These are phyloP conservation scores for Tothia fuscella DNA, from an alignment of 2,329 filamentous ascomycete genomes.

Conservation along the genomic window DNA sequence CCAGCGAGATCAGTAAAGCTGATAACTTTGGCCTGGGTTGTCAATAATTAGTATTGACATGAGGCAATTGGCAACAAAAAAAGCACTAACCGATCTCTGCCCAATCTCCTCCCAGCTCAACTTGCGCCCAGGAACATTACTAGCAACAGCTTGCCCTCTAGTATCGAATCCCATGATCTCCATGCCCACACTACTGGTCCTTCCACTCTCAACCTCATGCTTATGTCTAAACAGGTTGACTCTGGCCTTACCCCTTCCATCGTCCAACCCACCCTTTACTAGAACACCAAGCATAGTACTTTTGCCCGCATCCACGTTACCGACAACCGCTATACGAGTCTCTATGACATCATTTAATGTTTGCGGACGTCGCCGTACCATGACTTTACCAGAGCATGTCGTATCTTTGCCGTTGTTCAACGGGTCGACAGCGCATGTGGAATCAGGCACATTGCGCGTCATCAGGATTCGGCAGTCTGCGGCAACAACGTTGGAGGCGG, in stretches of 20 bases:
- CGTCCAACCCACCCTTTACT: slow-evolving; percentile 89
- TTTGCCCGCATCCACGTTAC: slow-evolving; percentile 95
- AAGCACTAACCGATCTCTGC: slow-evolving; percentile 55
- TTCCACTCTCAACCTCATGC: slow-evolving; percentile 89
- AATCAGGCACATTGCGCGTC: slow-evolving; percentile 73
- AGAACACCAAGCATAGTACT: slow-evolving; percentile 91
- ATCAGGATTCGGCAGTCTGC: slow-evolving; percentile 74
- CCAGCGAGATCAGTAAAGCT: slow-evolving; percentile 92
- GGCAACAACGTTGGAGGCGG: slow-evolving; percentile 50
- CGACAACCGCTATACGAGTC: slow-evolving; percentile 90
- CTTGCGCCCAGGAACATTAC: slow-evolving; percentile 70
- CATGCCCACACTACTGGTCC: slow-evolving; percentile 95
- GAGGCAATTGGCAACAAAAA: slow-evolving; percentile 11
- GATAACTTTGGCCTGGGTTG: slow-evolving; percentile 69
- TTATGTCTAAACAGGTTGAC: slow-evolving; percentile 97
- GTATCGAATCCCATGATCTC: slow-evolving; percentile 98
- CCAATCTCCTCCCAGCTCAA: slow-evolving; percentile 98
- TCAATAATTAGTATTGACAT: slow-evolving; percentile 3
- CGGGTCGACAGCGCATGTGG: slow-evolving; percentile 51
- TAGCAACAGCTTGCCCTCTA: slow-evolving; percentile 67
- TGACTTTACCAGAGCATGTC: slow-evolving; percentile 71
- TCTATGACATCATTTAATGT: slow-evolving; percentile 83
- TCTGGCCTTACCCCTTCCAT: slow-evolving; percentile 83
- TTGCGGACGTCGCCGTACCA: slow-evolving; percentile 63
- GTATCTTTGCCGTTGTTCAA: slow-evolving; percentile 51